Conservation (phyloP, 192 early-diverging fungal species). For the Borealophlyctis nickersoniae region DNA sequence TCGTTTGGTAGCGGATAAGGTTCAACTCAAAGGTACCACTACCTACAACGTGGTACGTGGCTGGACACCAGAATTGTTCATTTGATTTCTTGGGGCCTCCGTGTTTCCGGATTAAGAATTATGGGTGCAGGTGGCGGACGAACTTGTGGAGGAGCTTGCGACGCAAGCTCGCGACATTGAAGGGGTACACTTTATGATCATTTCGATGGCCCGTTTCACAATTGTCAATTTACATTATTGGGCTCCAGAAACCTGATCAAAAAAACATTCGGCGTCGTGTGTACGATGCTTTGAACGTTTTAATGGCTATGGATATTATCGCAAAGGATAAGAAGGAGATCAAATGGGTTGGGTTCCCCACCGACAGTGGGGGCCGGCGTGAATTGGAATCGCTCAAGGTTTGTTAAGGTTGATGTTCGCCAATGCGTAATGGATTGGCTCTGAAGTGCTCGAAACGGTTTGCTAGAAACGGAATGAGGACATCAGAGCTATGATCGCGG, state of each 20-base stretch:
- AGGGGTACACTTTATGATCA: not conserved
- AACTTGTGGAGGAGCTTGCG: slow-evolving; percentile 44
- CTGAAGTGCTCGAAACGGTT: no score
- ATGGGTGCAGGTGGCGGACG: slow-evolving; percentile 46
- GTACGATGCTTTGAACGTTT: slow-evolving; percentile 69
- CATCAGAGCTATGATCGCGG: not conserved
- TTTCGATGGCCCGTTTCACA: no score
- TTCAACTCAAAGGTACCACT: slow-evolving; percentile 53
- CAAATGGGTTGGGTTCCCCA: slow-evolving; percentile 58
- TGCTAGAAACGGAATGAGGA: not conserved
- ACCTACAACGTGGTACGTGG: slow-evolving; percentile 59
- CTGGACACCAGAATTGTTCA: no score
- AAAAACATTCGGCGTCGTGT: slow-evolving; percentile 69
- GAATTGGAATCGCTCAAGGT: slow-evolving; percentile 25
- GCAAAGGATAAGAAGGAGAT: slow-evolving; percentile 64
- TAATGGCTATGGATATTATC: slow-evolving; percentile 64
- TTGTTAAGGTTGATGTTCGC: no score
- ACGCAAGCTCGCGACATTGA: slow-evolving; percentile 19
- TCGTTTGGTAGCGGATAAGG: slow-evolving; percentile 59
- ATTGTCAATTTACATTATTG: not conserved
- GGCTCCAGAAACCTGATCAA: slow-evolving; percentile 35
- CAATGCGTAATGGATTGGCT: no score
- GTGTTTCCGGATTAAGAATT: no score
- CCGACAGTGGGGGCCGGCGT: slow-evolving; percentile 14
- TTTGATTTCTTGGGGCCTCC: no score